phyloP scores from a whole-genome alignment of 2,329 filamentous ascomycete species.

The Aphanoascus verrucosus region DNA sequence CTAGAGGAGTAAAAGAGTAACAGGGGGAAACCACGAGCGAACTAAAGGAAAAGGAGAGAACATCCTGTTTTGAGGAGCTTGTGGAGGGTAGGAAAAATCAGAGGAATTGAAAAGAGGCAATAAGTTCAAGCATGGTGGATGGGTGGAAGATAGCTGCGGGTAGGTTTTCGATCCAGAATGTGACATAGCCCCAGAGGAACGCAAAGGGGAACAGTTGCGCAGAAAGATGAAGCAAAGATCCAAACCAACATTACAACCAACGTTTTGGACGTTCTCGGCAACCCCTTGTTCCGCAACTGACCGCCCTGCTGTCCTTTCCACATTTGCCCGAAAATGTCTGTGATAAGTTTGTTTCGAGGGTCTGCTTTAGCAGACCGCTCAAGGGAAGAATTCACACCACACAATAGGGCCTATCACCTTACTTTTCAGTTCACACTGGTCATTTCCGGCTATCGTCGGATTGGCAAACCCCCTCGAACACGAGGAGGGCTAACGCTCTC shows the following conservation, averaged over 20 bases:
- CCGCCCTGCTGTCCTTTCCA: neutral
- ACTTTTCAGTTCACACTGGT: neutral
- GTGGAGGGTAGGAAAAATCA: no score
- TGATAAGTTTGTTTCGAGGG: no score
- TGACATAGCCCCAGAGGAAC: neutral
- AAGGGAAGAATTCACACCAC: neutral
- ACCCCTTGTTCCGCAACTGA: neutral
- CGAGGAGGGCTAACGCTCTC: constrained; percentile 37
- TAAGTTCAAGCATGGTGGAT: neutral
- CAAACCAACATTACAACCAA: neutral
- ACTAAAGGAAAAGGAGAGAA: neutral
- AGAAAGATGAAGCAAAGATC: neutral
- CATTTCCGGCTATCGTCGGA: constrained; percentile 43
- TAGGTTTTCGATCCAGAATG: neutral
- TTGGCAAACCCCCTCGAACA: constrained; percentile 49
- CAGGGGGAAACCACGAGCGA: neutral
- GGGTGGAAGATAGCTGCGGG: neutral
- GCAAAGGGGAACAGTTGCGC: neutral
- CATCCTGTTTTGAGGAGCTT: no score
- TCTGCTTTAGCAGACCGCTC: neutral
- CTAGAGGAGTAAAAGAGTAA: no score
- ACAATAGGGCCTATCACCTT: neutral
- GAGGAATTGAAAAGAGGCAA: neutral
- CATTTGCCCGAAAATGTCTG: neutral
- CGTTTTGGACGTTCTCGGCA: neutral